Evolutionary conservation across 352 stramenopile species (phyloP).

Genomic region (Globisporangium parvum): DNA sequence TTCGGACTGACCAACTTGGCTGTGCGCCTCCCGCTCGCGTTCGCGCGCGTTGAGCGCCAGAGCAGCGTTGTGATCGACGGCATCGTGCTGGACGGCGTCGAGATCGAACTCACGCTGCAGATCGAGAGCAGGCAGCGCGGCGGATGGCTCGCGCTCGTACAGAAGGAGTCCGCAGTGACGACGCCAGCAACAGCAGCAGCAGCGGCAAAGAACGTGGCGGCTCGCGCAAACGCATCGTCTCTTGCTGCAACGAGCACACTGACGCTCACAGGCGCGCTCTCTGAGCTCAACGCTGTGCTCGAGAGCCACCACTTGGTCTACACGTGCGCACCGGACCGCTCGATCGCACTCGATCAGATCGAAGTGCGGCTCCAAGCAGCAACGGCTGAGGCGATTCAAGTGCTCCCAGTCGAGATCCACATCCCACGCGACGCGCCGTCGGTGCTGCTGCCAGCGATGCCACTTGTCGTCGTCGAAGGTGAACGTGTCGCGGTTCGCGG

Average conservation of each 20-base stretch:
- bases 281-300: conserved; percentile 12
- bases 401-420: conserved; percentile 11
- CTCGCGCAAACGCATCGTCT: neutral
- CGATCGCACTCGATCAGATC: conserved; percentile 5
- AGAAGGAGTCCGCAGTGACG: too few relatives aligned
- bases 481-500: conserved; percentile 10
- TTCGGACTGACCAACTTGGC: conserved; percentile 1
- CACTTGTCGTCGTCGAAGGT: conserved; percentile 1
- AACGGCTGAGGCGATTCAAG: neutral
- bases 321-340: neutral
- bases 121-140: conserved; percentile 1
- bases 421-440: neutral
- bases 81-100: conserved; percentile 9
- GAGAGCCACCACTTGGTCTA: conserved; percentile 8
- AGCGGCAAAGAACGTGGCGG: neutral
- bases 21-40: conserved; percentile 4
- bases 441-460: conserved; percentile 5
- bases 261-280: conserved; percentile 5
- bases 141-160: conserved; percentile 4
- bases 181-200: too few relatives aligned
- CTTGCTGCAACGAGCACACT: neutral
- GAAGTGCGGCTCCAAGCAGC: conserved; percentile 4
- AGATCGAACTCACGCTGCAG: conserved; percentile 5
- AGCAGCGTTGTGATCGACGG: conserved; percentile 5
- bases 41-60: conserved; percentile 8